These are phyloP conservation scores for Ogataea angusta DNA, from an alignment of 805 yeast genomes.

Conservation along the genomic window DNA sequence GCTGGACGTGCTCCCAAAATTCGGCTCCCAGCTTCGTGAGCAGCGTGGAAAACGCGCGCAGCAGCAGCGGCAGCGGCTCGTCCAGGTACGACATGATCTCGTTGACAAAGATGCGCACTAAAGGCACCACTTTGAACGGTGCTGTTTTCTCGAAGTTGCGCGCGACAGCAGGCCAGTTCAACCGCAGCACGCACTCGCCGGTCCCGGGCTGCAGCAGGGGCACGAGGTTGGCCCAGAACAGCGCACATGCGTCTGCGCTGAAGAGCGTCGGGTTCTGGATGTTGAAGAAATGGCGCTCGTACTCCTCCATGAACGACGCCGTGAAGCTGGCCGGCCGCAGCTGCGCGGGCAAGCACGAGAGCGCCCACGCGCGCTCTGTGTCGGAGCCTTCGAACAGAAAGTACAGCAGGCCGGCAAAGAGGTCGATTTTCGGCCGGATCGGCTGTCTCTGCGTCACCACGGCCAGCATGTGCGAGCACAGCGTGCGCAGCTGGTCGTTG, in stretches of 20 bases:
- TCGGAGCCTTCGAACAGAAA: constrained; percentile 52
- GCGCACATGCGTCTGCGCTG: constrained; percentile 37
- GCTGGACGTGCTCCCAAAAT: constrained; percentile 57
- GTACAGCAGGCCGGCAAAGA: constrained; percentile 50
- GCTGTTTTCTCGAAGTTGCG: constrained; percentile 20
- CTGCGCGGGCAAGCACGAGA: constrained; percentile 26
- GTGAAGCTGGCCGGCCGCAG: constrained; percentile 25
- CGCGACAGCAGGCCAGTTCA: constrained; percentile 27
- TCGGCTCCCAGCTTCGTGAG: constrained; percentile 39
- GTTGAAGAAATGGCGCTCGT: constrained; percentile 45
- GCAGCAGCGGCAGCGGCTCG: constrained; percentile 49
- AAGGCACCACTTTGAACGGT: constrained; percentile 35
- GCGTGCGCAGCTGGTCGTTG: constrained; percentile 32
- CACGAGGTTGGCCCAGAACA: constrained; percentile 46
- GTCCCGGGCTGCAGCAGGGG: constrained; percentile 37
- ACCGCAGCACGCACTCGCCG: constrained; percentile 32
- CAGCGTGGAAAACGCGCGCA: constrained; percentile 49
- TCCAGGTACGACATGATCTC: constrained; percentile 50
- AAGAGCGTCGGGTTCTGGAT: constrained; percentile 54
- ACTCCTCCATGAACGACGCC: constrained; percentile 51
- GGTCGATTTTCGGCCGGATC: constrained; percentile 11
- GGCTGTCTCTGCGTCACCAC: constrained; percentile 17
- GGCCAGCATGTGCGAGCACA: constrained; percentile 38
- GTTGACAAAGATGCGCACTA: constrained; percentile 42
- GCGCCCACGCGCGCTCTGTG: constrained; percentile 48